These are phyloP conservation scores for Zygosaccharomyces gambellarensis DNA, from an alignment of 805 yeast genomes.

Conservation along the genomic window DNA sequence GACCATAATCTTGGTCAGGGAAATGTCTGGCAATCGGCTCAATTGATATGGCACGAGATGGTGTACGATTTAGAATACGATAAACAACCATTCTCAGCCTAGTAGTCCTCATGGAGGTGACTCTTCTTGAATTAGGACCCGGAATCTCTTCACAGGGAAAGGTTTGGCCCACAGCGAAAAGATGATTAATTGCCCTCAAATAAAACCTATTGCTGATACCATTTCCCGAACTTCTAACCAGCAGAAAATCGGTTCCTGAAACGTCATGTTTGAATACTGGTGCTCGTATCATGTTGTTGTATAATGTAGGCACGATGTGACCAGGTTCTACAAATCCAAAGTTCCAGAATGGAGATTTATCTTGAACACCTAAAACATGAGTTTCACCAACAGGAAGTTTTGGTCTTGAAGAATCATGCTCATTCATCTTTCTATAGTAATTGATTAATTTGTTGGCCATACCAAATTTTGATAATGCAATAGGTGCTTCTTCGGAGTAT, in stretches of 20 bases:
- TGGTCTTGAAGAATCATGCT: conserved; percentile 81
- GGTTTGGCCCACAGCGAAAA: conserved; percentile 86
- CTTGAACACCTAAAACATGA: conserved; percentile 92
- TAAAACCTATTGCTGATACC: conserved; percentile 68
- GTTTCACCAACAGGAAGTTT: conserved; percentile 90
- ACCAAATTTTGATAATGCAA: conserved; percentile 80
- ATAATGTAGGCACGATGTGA: conserved; percentile 85
- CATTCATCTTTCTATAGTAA: conserved; percentile 79
- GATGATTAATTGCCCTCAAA: conserved; percentile 60
- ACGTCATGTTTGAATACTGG: conserved; percentile 88
- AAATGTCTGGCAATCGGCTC: conserved; percentile 87
- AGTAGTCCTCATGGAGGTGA: conserved; percentile 86
- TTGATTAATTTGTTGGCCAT: conserved; percentile 94
- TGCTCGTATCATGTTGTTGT: conserved; percentile 87
- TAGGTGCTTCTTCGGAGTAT: conserved; percentile 85
- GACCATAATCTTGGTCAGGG: conserved; percentile 97
- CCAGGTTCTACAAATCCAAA: conserved; percentile 96
- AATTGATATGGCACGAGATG: conserved; percentile 70
- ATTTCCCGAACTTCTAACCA: conserved; percentile 75
- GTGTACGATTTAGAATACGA: conserved; percentile 72
- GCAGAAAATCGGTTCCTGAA: conserved; percentile 70
- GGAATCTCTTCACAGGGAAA: conserved; percentile 94
- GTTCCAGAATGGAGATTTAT: conserved; percentile 96
- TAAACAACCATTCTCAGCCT: conserved; percentile 90
- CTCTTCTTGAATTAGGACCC: conserved; percentile 95